Conservation (phyloP, 225 moss, liverwort and hornwort species). For the Antitrichia curtipendula region DNA sequence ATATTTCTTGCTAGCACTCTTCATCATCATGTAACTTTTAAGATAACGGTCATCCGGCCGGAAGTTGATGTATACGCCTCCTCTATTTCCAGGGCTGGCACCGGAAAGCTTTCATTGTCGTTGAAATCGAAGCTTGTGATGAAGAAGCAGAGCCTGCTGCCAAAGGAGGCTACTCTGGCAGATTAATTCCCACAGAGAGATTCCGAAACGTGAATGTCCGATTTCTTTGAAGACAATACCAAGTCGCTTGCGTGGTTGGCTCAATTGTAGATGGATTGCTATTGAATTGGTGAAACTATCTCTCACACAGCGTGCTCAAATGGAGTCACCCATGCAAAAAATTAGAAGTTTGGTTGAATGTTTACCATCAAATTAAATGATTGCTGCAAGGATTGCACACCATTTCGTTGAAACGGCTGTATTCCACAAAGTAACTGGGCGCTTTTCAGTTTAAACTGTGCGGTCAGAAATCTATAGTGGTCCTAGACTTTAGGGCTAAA, state of each 20-base stretch:
- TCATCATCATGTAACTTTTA: not conserved
- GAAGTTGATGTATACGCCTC: not conserved
- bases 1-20: not conserved
- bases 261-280: no score
- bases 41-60: not conserved
- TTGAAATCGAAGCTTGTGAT: slow-evolving; percentile 4
- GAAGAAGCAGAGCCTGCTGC: slow-evolving; percentile 1
- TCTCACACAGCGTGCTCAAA: no score
- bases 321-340: no score
- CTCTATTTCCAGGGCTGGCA: not conserved
- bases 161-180: slow-evolving; percentile 7
- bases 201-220: slow-evolving; percentile 9
- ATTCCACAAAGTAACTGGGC: no score
- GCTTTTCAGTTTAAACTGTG: no score
- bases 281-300: no score
- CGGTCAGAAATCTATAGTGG: no score
- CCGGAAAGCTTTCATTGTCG: slow-evolving; percentile 6
- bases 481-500: no score
- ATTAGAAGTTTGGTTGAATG: no score
- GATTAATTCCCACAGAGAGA: not conserved
- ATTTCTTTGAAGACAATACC: not conserved
- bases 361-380: no score
- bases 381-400: no score
- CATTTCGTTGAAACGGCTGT: no score
- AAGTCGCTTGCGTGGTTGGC: not conserved